Percentiles rank a stretch among this genome's conserved stretches.
Evolutionary conservation across 352 stramenopile genomes (phyloP).

Genomic region (Hyaloperonospora brassicae): DNA sequence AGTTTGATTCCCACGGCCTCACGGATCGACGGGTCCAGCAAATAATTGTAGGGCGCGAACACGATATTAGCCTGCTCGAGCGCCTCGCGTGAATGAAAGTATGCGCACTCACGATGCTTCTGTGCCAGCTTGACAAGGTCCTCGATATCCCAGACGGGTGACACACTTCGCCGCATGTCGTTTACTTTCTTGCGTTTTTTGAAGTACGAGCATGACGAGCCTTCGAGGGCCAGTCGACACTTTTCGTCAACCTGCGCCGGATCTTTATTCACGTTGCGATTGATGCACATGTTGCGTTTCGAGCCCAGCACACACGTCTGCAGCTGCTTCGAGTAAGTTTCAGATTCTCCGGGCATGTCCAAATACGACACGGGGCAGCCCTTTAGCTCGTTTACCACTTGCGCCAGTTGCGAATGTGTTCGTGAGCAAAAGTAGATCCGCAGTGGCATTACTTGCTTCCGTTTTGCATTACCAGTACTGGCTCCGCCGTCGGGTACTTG

Average conservation of each 20-base stretch:
- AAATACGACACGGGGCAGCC: conserved; percentile 62
- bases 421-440: conserved; percentile 86
- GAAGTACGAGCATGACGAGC: conserved; percentile 27
- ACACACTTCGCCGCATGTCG: conserved; percentile 35
- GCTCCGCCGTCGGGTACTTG: conserved; percentile 14
- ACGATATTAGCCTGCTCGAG: conserved; percentile 63
- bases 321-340: conserved; percentile 34
- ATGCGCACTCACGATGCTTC: conserved; percentile 72
- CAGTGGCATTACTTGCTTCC: conserved; percentile 33
- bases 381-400: conserved; percentile 78
- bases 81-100: conserved; percentile 52
- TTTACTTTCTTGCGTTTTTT: conserved; percentile 30
- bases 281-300: conserved; percentile 75
- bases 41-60: conserved; percentile 87
- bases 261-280: conserved; percentile 60
- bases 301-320: conserved; percentile 79
- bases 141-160: conserved; percentile 80
- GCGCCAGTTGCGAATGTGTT: conserved; percentile 78
- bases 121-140: conserved; percentile 67
- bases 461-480: conserved; percentile 23
- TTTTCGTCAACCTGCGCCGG: conserved; percentile 63
- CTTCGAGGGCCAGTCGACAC: conserved; percentile 36
- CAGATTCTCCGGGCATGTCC: conserved; percentile 27
- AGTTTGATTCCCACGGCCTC: conserved; percentile 60
- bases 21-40: conserved; percentile 73